Conservation (phyloP, 2,329 filamentous ascomycete species). For the Beauveria sp. region DNA sequence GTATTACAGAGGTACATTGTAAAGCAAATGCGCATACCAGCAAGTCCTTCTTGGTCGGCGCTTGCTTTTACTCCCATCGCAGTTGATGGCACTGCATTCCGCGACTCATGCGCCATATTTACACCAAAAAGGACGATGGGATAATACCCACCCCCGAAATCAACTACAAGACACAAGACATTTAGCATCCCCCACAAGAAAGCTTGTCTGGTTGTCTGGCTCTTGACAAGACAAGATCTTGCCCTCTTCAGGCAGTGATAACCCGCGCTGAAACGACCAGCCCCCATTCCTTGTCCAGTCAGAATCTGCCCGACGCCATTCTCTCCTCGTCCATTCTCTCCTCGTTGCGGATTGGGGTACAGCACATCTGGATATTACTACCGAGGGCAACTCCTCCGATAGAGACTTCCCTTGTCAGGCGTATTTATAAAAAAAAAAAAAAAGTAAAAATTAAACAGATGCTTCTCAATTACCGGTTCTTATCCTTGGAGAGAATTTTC, state of each 20-base stretch:
- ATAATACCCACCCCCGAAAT: not conserved
- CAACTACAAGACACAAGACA: not conserved
- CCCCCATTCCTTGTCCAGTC: constrained; percentile 13
- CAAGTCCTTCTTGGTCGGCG: too few relatives aligned
- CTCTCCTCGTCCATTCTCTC: not conserved
- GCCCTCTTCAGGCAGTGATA: constrained; percentile 23
- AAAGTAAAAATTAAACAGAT: too few relatives aligned
- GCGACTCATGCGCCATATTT: too few relatives aligned
- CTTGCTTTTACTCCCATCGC: too few relatives aligned
- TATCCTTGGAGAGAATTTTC: not conserved
- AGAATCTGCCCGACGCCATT: not conserved
- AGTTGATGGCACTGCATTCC: too few relatives aligned
- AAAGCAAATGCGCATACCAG: too few relatives aligned
- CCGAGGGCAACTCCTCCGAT: not conserved
- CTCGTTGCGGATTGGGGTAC: not conserved
- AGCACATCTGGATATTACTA: too few relatives aligned
- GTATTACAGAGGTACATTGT: too few relatives aligned
- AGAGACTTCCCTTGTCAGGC: too few relatives aligned
- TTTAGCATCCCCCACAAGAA: constrained; percentile 16
- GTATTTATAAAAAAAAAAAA: too few relatives aligned
- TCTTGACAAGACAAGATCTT: constrained; percentile 24
- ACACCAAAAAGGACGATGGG: too few relatives aligned
- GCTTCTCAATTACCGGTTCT: not conserved
- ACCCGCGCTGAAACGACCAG: constrained; percentile 26
- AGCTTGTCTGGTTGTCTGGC: constrained; percentile 32